Percentiles rank a stretch among this genome's conserved stretches.
phyloP scores from a whole-genome alignment of 2,329 filamentous ascomycete genomes.

The Cryphonectria nitschkei region DNA sequence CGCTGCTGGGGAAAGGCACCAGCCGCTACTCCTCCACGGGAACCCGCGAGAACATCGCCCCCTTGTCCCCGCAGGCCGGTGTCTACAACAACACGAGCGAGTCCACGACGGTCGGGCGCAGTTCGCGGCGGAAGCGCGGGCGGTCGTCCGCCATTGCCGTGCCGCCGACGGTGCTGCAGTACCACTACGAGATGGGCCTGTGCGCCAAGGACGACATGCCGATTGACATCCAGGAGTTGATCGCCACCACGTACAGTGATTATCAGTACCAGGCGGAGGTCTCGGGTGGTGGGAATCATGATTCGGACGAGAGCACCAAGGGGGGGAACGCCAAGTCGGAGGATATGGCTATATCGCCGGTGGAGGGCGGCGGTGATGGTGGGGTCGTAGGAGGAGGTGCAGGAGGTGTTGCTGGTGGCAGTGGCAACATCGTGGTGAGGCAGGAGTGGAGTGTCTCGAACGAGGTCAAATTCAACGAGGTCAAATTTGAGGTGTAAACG shows the following conservation, averaged over 20 bases:
- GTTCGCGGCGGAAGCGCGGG: neutral
- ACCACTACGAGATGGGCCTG: constrained; percentile 22
- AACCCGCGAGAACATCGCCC: constrained; percentile 14
- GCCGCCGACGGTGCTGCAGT: constrained; percentile 17
- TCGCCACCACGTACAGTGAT: constrained; percentile 6
- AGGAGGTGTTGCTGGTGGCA: too few relatives aligned
- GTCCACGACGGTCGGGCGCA: neutral
- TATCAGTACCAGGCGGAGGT: constrained; percentile 19
- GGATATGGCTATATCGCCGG: constrained; percentile 10
- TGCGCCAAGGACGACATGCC: constrained; percentile 17
- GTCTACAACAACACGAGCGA: neutral
- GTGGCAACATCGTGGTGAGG: constrained; percentile 17
- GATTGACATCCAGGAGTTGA: constrained; percentile 20
- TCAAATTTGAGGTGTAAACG: constrained; percentile 8
- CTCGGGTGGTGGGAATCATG: constrained; percentile 9
- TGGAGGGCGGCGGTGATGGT: neutral
- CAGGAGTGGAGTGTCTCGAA: constrained; percentile 24
- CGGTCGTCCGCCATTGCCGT: constrained; percentile 12
- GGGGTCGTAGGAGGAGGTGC: too few relatives aligned
- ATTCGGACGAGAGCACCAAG: constrained; percentile 20
- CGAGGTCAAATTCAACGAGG: constrained; percentile 19
- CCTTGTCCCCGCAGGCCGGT: constrained; percentile 1
- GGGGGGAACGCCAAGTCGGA: constrained; percentile 1
- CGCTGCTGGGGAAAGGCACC: constrained; percentile 38
- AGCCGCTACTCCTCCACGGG: constrained; percentile 14